Percentiles rank a stretch among this genome's conserved stretches.
Conservation (phyloP, 208 protist species). For the Wallacemonas sp. region DNA sequence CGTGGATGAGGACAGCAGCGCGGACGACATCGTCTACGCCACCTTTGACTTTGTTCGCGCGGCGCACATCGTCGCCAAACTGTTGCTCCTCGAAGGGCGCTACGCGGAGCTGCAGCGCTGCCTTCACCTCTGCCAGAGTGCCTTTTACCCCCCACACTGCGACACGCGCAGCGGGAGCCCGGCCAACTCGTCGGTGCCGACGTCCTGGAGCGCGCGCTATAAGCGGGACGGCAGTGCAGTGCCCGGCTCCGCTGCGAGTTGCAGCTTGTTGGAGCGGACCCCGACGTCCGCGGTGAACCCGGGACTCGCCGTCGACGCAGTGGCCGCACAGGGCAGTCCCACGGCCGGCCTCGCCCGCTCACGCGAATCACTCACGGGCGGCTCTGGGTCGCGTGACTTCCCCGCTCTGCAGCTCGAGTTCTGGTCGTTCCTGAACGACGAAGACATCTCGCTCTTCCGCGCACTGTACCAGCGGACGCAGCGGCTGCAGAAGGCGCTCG, state of each 20-base stretch:
- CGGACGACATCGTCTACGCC: slow-evolving; percentile 71
- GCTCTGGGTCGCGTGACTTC: not conserved
- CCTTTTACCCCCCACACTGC: slow-evolving; percentile 22
- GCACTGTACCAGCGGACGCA: slow-evolving; percentile 56
- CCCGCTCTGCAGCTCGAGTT: not conserved
- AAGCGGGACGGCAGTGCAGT: not conserved
- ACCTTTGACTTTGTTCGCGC: slow-evolving; percentile 59
- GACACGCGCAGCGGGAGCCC: not conserved
- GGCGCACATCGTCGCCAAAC: slow-evolving; percentile 51
- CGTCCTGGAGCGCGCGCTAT: not conserved
- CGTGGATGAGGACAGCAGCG: slow-evolving; percentile 57
- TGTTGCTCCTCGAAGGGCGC: slow-evolving; percentile 64
- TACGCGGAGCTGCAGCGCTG: slow-evolving; percentile 74
- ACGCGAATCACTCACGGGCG: too few species aligned
- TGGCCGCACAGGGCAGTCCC: not conserved
- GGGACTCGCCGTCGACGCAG: not conserved
- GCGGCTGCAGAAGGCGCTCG: slow-evolving; percentile 53
- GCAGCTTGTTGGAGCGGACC: not conserved
- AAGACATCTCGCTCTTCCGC: slow-evolving; percentile 49
- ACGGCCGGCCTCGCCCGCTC: not conserved
- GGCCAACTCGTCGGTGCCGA: not conserved
- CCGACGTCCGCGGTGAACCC: too few species aligned
- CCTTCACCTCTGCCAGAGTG: slow-evolving; percentile 54
- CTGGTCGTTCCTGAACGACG: slow-evolving; percentile 28
- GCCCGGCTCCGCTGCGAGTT: not conserved